Conservation (phyloP, 805 yeast genomes). For the Nakazawaea ishiwadae region DNA sequence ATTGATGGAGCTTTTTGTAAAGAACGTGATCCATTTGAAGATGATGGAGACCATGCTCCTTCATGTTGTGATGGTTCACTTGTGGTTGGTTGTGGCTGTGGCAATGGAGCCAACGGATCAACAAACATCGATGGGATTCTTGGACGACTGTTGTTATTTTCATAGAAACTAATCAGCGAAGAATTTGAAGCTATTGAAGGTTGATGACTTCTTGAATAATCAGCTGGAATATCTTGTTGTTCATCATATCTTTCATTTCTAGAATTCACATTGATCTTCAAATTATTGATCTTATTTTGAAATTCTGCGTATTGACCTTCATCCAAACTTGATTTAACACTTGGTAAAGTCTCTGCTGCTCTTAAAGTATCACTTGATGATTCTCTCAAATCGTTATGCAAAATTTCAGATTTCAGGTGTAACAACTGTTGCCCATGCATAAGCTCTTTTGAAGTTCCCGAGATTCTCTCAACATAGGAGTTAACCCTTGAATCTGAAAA, state of each 20-base stretch:
- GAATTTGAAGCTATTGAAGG: conserved; percentile 10
- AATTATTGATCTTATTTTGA: neutral
- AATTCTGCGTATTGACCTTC: conserved; percentile 18
- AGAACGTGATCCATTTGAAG: conserved; percentile 9
- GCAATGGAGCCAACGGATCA: conserved; percentile 46
- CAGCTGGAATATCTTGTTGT: neutral
- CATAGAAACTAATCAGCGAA: conserved; percentile 13
- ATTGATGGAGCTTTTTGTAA: conserved; percentile 1
- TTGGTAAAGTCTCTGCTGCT: conserved; percentile 3
- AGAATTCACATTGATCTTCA: neutral
- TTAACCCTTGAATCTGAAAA: neutral
- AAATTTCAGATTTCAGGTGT: conserved; percentile 16
- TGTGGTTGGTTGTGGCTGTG: conserved; percentile 16
- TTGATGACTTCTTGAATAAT: conserved; percentile 7
- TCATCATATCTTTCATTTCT: conserved; percentile 5
- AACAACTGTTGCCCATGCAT: conserved; percentile 12
- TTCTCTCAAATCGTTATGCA: conserved; percentile 1
- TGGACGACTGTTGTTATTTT: conserved; percentile 27
- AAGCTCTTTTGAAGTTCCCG: conserved; percentile 5
- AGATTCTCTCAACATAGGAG: conserved; percentile 3
- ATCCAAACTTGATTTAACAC: conserved; percentile 19
- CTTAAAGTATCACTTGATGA: conserved; percentile 1
- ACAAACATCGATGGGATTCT: conserved; percentile 43
- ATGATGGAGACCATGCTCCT: conserved; percentile 6
- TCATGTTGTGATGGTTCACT: conserved; percentile 4